phyloP scores from a whole-genome alignment of 2,329 filamentous ascomycete species.

The Pseudopyrenochaeta lycopersici region DNA sequence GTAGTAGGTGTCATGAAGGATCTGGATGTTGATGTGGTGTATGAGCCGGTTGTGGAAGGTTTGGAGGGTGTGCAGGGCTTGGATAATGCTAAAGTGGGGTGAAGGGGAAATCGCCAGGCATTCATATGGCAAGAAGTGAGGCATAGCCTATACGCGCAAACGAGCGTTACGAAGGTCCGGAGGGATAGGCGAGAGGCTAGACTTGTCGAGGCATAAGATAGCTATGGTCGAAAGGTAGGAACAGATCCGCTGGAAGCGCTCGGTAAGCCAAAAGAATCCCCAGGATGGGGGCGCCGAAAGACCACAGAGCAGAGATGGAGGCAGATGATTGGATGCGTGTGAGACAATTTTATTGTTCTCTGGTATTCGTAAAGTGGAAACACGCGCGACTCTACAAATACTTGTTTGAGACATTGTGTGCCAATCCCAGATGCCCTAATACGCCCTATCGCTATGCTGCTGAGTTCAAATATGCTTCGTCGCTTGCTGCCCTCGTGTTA shows the following conservation, averaged over 20 bases:
- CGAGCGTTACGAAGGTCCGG: too few species aligned
- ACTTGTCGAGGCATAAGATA: too few species aligned
- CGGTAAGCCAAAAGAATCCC: too few species aligned
- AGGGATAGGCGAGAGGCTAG: neutral
- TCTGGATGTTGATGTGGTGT: constrained; percentile 83
- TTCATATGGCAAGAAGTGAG: neutral
- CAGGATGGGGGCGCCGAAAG: too few species aligned
- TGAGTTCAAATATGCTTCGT: neutral
- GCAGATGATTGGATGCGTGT: too few species aligned
- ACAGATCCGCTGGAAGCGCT: too few species aligned
- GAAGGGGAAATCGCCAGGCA: constrained; percentile 5
- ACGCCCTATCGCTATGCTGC: neutral
- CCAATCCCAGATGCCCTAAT: neutral
- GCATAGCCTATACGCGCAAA: too few species aligned
- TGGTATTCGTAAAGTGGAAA: neutral
- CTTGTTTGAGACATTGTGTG: neutral
- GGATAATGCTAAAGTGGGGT: constrained; percentile 71
- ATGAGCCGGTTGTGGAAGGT: constrained; percentile 52
- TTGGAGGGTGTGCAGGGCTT: constrained; percentile 74
- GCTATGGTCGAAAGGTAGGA: too few species aligned
- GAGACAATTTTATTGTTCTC: neutral
- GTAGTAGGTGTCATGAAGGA: constrained; percentile 91
- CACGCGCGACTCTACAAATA: neutral
- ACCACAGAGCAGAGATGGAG: too few species aligned
- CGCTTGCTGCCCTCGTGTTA: too few species aligned